Percentiles rank a stretch among this genome's conserved stretches.
These are phyloP conservation scores for Zygoascus sp. DNA, from an alignment of 1,139 yeast species.

Conservation along the genomic window DNA sequence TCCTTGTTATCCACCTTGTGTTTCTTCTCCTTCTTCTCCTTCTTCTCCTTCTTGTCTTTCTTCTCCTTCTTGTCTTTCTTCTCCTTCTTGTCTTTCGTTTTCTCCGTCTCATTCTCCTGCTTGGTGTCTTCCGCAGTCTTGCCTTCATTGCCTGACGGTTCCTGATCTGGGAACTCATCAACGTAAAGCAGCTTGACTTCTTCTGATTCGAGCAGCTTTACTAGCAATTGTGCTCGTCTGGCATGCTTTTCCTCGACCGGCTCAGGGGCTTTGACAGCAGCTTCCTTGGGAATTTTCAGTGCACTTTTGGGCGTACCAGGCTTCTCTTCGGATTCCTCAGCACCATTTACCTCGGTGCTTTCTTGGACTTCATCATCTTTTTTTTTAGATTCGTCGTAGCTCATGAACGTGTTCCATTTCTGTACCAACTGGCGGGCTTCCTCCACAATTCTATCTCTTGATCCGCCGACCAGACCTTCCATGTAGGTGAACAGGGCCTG, in stretches of 20 bases:
- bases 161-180: slow-evolving; percentile 24
- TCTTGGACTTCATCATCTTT: slow-evolving; percentile 18
- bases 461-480: slow-evolving; percentile 70
- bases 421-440: slow-evolving; percentile 47
- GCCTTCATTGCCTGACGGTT: slow-evolving; percentile 26
- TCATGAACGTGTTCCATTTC: slow-evolving; percentile 55
- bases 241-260: slow-evolving; percentile 23
- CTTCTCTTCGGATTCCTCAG: slow-evolving; percentile 13
- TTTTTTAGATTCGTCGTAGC: slow-evolving; percentile 23
- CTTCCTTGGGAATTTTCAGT: slow-evolving; percentile 34
- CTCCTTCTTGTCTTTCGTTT: slow-evolving; percentile 13
- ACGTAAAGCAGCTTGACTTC: slow-evolving; percentile 27
- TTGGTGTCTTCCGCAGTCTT: slow-evolving; percentile 35
- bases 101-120: slow-evolving; percentile 30
- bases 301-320: slow-evolving; percentile 18
- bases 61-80: slow-evolving; percentile 18
- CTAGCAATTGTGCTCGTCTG: slow-evolving; percentile 29
- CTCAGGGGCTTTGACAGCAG: slow-evolving; percentile 32
- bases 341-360: slow-evolving; percentile 18
- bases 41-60: slow-evolving; percentile 18
- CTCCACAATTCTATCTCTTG: slow-evolving; percentile 53
- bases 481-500: slow-evolving; percentile 54
- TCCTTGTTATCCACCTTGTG: slow-evolving; percentile 33
- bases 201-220: slow-evolving; percentile 27
- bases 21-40: slow-evolving; percentile 31